Evolutionary conservation across 495 filamentous ascomycete species (phyloP), one percentile per base, ranked within the genome.

Genomic region (Xylaria scruposa): DNA sequence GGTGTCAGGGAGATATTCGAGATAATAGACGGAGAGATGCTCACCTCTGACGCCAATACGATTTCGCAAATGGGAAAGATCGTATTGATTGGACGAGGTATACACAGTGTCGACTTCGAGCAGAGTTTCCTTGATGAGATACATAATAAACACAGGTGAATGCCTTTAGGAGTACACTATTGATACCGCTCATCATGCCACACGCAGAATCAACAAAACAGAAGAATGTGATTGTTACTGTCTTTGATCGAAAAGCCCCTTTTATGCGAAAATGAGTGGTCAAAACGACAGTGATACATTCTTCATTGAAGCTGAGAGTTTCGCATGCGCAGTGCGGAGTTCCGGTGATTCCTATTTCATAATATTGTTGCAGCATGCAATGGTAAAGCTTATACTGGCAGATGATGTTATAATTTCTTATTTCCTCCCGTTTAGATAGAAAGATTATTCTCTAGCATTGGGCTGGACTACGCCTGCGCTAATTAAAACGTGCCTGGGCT

Each of bases 1-100:
- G 96, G 95, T 21, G 96, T 99, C 4, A 85, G 95, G 42, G 95
- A 98, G 68, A 85, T 97, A 9, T 99, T 98, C 78, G 96, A 98
- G 77, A 92, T 98, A 21, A 85, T 93, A 42, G 94, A 97, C 69
- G 83, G 84, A 26, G 83, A 85, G 3, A 78, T 76, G 38, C 72
- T 63, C 24, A 73, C 75, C 42, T 70, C 65, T 24, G 73, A 70
- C 58, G 68, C 65, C 6, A 51, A 54, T 26, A 62, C 26, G 15
- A 31, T 65, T n/a, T 73, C 69, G 17, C 73, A 68, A 17, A 75
- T 80, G 58, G 92, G 93, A 63, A 97, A 96, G 80, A 82, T 97
- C 72, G 91, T 97, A 4, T 77, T 97, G 29, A 97, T 97, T 78
- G 94, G 94, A 56, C 83, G 91, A 74, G 86, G 89, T 26, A 77